Percentiles rank a stretch among this genome's conserved stretches.
Conservation (phyloP, 2,329 filamentous ascomycete genomes). For the Nigrospora osmanthi region DNA sequence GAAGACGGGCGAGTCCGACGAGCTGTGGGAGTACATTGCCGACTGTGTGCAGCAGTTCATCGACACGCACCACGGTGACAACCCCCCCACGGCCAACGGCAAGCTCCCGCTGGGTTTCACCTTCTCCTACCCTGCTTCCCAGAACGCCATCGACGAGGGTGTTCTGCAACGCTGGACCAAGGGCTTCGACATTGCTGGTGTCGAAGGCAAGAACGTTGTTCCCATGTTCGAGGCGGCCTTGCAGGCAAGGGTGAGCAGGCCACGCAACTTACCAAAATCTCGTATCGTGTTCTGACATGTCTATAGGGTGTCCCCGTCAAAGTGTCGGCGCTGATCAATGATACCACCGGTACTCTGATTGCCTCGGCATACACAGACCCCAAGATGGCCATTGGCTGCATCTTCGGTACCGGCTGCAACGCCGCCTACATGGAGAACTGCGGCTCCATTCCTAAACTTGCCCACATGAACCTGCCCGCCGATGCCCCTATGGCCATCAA, state of each 20-base stretch:
- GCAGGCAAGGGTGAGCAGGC: slow-evolving; percentile 48
- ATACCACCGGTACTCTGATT: slow-evolving; percentile 94
- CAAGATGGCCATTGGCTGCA: slow-evolving; percentile 90
- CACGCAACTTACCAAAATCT: not conserved
- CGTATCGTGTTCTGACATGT: slow-evolving; percentile 8
- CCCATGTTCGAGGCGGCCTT: slow-evolving; percentile 79
- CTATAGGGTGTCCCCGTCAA: slow-evolving; percentile 79
- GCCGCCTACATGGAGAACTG: slow-evolving; percentile 96
- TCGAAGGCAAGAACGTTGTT: slow-evolving; percentile 86
- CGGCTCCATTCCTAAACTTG: slow-evolving; percentile 87
- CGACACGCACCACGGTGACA: slow-evolving; percentile 70
- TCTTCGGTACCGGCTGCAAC: slow-evolving; percentile 97
- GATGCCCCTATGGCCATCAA: slow-evolving; percentile 90
- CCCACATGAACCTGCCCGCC: slow-evolving; percentile 78
- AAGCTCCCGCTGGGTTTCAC: slow-evolving; percentile 83
- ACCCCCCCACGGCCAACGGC: slow-evolving; percentile 41
- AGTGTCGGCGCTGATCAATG: slow-evolving; percentile 88
- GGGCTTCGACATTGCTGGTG: slow-evolving; percentile 87
- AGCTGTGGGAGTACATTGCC: slow-evolving; percentile 92
- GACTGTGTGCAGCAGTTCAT: slow-evolving; percentile 89
- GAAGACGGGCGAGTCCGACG: slow-evolving; percentile 74
- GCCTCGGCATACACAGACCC: slow-evolving; percentile 95
- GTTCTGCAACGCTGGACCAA: slow-evolving; percentile 95
- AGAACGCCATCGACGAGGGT: slow-evolving; percentile 89
- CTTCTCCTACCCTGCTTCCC: slow-evolving; percentile 90